Evolutionary conservation across 2,329 filamentous ascomycete species (phyloP), one percentile per base, ranked within the genome.

Genomic region (Hysterium pulicare): DNA sequence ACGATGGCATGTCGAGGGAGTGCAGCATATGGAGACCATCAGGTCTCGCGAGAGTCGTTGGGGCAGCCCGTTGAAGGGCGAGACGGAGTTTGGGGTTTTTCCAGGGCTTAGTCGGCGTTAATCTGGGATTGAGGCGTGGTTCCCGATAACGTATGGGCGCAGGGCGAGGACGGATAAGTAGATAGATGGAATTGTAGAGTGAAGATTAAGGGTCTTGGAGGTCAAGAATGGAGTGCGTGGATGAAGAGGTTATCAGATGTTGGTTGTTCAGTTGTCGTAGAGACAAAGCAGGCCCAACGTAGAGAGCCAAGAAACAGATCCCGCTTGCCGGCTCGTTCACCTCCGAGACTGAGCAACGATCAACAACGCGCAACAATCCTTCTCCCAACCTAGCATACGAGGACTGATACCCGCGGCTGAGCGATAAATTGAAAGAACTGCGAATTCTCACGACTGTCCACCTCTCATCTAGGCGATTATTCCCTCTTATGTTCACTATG

Each of bases 1-100:
- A 68, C 51, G 71, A 71, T 63, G 75, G 73, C 76, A 78, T 78
- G 49, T 71, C 71, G 60, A 71, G 44, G 41, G 46, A 41, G 20
- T 47, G 40, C 32, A 45, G 30, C 51, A 63, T 66, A 53, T 56
- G 60, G 48, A 55, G 60, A 54, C 60, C 59, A 59, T 64, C 54
- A 49, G 59, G n/a, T 13, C 53, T 57, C 57, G 58, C 54, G 56
- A 54, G 45, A 54, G 57, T 45, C 49, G 54, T 49, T 55, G 46
- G 50, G 52, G 54, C 45, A 48, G 53, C 53, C 54, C 55, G 41
- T 50, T 46, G 54, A 46, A 49, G 43, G 51, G 53, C 54, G 54
- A 51, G 40, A 54, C 51, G 39, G 55, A 49, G 30, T 41, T 49
- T 43, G 51, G 13, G 24, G 48, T 49, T 54, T 58, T 48, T 43